Percentiles rank a stretch among this genome's conserved stretches.
phyloP scores from a whole-genome alignment of 1,139 yeast genomes.

The Wickerhamiella pararugosa region DNA sequence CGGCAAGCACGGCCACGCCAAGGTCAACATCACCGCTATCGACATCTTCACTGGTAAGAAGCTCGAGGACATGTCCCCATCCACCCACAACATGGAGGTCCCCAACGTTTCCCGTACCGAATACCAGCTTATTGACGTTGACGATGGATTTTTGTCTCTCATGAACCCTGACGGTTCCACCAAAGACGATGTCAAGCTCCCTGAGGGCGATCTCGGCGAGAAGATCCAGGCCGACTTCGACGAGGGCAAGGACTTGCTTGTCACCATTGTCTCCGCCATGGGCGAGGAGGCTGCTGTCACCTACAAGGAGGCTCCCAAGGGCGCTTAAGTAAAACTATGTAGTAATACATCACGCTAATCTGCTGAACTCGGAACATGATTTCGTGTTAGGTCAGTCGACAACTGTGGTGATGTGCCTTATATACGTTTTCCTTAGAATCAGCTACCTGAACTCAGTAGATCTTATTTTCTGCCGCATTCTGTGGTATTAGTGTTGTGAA shows the following conservation, averaged over 20 bases:
- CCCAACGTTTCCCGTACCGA: slow-evolving; percentile 94
- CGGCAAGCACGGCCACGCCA: slow-evolving; percentile 99
- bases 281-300: slow-evolving; percentile 98
- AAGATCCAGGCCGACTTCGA: slow-evolving; percentile 83
- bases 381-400: too few species aligned
- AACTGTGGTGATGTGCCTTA: too few species aligned
- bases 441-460: too few species aligned
- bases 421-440: too few species aligned
- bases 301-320: slow-evolving; percentile 94
- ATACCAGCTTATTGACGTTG: slow-evolving; percentile 94
- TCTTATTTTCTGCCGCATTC: too few species aligned
- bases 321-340: slow-evolving; percentile 6
- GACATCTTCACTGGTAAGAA: slow-evolving; percentile 99
- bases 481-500: too few species aligned
- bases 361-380: too few species aligned
- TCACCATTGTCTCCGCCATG: slow-evolving; percentile 95
- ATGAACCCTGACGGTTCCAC: slow-evolving; percentile 96
- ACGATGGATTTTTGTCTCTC: slow-evolving; percentile 93
- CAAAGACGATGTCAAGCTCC: slow-evolving; percentile 97
- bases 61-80: slow-evolving; percentile 98
- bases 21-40: slow-evolving; percentile 97
- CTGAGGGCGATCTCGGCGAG: slow-evolving; percentile 92
- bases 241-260: slow-evolving; percentile 92
- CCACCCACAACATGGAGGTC: slow-evolving; percentile 99
- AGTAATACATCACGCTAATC: not conserved